Base-by-base conservation (phyloP, 2,329 filamentous ascomycete species). In the Drechslerella coelobrocha region DNA sequence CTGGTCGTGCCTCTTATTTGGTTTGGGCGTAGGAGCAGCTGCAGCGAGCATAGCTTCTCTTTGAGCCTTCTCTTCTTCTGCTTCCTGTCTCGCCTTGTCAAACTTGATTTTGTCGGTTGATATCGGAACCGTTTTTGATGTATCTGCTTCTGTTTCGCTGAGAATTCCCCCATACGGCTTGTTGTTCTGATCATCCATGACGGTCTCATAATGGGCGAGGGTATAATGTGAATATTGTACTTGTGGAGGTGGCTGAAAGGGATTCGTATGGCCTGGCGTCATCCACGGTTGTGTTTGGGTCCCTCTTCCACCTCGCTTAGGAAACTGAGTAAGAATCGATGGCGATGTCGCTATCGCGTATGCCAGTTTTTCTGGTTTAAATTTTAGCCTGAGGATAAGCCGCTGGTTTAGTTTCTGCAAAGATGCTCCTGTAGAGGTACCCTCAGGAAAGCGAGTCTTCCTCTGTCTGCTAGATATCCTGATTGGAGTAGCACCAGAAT, bases 111-210 rank as follows among this genome's bases (percentile, higher is more conserved):
- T 87, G 78, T 99, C 94, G 56, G 88, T 85, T 47, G 88, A 84
- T 31, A 86, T 85, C 0, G 94, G 94, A 39, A 96, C 83, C 0
- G 94, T 97, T 76, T 90, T 90, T 1, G 89, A 88, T 0, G 94
- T 99, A 76, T 97, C 93, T 0, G 92, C 92, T 78, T 99, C 93
- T 0, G 84, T 83, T 78, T 97, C 93, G 0, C 86, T 90, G 26
- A 99, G 82, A 55, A 99, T 96, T 1, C 94, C 94, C 26, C 94
- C 94, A 74, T 97, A 99, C 0, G 94, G 94, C 78, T 96, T 97
- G 53, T 72, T 63, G 53, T 74, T 69, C 72, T 78, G 73, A 48
- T 75, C 72, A 48, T 76, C 73, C 61, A 72, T 74, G 27, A 66
- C 61, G 9, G 43, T 65, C 31, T 65, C 60, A 21, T 72, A 72